Evolutionary conservation across 164 flowering plant genomes (phyloP), one percentile per base, ranked within the genome.

Genomic region (Stephania japonica): DNA sequence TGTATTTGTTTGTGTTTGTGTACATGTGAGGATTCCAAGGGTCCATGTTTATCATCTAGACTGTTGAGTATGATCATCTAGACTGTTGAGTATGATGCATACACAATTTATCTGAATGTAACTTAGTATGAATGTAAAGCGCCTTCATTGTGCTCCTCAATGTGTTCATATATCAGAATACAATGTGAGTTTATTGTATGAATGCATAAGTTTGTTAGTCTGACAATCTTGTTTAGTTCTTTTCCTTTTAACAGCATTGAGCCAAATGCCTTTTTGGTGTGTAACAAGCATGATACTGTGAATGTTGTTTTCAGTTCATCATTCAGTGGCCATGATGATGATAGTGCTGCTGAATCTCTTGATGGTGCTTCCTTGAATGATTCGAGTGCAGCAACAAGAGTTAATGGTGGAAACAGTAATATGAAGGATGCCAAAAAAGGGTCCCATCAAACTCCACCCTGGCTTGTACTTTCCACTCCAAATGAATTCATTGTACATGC

Each of bases 381-480:
- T 49, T 70, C 84, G 73, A 19, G 68, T 38, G 71, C 85, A 64
- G 69, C 80, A 26, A 41, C 70, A 7, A 82, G 75, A 78, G 82
- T 76, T 21, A 86, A 86, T 79, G 93, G 93, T 73, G 86, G 81
- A 70, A 91, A 88, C 86, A 80, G 81, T 68, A 76, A 68, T 43
- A 47, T 65, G 16, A 87, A 84, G 78, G 93, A 87, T 68, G 64
- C 70, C 25, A 86, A 86, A 76, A 32, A 70, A 69, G 63, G 80
- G 56, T 78, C 91, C 73, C 89, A 81, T 75, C 89, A 83, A 75
- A 77, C 87, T 82, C 97, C 98, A 73, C 26, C 82, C 42, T 95
- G 99, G 99, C 95, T 95, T 78, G 83, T 89, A 32, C 76, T 82
- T 79, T 84, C 99, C 42, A 86, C 90, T 56, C 99, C 99, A 56